A percentile compares a stretch with the other conserved stretches of the same genome.
Conservation (phyloP, 139 green algal genomes). For the Zygnema cylindricum region DNA sequence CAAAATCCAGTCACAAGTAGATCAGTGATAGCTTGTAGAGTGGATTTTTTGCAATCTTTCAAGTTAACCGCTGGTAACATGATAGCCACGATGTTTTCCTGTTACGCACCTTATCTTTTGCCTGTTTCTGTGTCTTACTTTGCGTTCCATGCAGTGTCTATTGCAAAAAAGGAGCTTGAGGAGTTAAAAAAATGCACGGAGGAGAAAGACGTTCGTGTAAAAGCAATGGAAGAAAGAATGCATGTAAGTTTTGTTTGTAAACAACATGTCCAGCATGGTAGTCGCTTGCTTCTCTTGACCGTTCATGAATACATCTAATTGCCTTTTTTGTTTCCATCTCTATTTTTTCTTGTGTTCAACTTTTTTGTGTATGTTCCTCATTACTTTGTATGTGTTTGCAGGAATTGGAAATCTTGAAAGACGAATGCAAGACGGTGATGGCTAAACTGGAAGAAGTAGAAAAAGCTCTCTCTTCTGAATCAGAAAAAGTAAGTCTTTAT, state of each 20-base stretch:
- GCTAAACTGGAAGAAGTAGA: conserved; percentile 2
- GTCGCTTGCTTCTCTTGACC: too few relatives aligned
- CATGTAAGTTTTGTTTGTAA: background rate
- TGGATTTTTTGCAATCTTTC: too few relatives aligned
- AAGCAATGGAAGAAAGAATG: background rate
- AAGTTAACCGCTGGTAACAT: too few relatives aligned
- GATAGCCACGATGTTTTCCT: too few relatives aligned
- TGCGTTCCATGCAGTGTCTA: too few relatives aligned
- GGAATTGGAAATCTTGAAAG: background rate
- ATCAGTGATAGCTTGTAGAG: too few relatives aligned
- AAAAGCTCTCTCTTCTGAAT: background rate
- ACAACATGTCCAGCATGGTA: too few relatives aligned
- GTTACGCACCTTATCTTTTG: too few relatives aligned
- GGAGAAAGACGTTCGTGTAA: background rate
- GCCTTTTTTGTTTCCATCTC: background rate
- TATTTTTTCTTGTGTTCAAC: background rate
- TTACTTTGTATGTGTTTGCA: background rate
- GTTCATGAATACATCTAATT: background rate
- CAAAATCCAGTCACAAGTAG: too few relatives aligned
- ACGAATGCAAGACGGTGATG: background rate
- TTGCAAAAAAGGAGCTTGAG: too few relatives aligned
- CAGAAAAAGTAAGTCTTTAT: background rate
- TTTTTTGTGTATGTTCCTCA: background rate
- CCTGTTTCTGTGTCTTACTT: too few relatives aligned
- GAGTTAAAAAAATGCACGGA: too few relatives aligned